Conservation (phyloP, 2,329 filamentous ascomycete genomes). For the Penicillium decumbens region DNA sequence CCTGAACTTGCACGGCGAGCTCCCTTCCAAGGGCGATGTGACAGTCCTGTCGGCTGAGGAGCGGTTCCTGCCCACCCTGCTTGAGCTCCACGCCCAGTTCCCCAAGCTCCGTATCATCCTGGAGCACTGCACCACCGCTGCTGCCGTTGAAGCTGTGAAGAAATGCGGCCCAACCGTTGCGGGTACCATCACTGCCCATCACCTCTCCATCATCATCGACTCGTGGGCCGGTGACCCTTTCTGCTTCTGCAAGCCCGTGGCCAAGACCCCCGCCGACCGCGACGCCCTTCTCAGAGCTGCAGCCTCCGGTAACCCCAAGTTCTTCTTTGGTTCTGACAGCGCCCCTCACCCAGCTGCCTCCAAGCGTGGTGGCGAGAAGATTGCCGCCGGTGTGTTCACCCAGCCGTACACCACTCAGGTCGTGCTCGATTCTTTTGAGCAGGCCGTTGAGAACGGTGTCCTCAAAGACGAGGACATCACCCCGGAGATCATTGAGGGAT, state of each 20-base stretch:
- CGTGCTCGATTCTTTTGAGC: conserved; percentile 56
- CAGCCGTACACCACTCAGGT: conserved; percentile 57
- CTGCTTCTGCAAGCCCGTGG: conserved; percentile 73
- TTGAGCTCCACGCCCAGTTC: conserved; percentile 67
- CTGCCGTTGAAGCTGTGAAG: conserved; percentile 71
- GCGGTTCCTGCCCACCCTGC: conserved; percentile 74
- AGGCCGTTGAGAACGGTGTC: conserved; percentile 51
- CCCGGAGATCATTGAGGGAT: conserved; percentile 52
- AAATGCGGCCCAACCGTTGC: conserved; percentile 72
- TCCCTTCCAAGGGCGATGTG: conserved; percentile 37
- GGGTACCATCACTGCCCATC: conserved; percentile 70
- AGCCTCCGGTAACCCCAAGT: conserved; percentile 52
- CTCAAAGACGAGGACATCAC: conserved; percentile 53
- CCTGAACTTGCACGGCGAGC: conserved; percentile 89
- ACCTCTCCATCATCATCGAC: conserved; percentile 74
- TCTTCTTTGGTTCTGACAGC: conserved; percentile 67
- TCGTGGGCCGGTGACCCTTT: conserved; percentile 68
- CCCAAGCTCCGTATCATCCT: conserved; percentile 57
- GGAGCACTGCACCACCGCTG: conserved; percentile 84
- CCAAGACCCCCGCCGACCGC: conserved; percentile 67
- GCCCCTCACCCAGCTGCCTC: conserved; percentile 60
- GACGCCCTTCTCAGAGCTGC: conserved; percentile 65
- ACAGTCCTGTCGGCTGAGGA: conserved; percentile 66
- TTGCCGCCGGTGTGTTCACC: conserved; percentile 58
- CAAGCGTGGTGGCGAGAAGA: conserved; percentile 52